Evolutionary conservation across 2,329 filamentous ascomycete species (phyloP), one percentile per base, ranked within the genome.

Genomic region (Colletotrichum tanaceti): DNA sequence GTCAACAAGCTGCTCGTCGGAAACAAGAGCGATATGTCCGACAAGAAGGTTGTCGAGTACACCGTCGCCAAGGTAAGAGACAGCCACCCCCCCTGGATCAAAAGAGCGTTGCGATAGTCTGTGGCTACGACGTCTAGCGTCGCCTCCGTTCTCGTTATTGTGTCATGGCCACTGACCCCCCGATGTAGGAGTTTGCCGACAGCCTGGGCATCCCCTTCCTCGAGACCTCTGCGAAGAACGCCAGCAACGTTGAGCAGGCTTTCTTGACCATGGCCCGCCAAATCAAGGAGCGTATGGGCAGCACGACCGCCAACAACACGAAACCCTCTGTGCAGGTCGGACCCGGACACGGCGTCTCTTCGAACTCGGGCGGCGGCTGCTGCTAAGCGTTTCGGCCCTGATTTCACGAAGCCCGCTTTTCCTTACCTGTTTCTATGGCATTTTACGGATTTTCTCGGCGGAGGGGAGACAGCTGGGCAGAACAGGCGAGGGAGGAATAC

Each of bases 21-120:
- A 79, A 99, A 99, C 92, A 99, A 99, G 92, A 97, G 94, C 84
- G 96, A 99, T 92, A 98, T 99, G 94, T 90, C 95, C 70, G 96
- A 99, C 85, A 99, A 99, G 92, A 99, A 98, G 88, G 96, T 98
- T 47, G 96, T 99, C 71, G 96, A 99, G 83, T 99, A 99, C 89
- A 97, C 94, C 73, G 96, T 98, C 75, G 96, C 96, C 75, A 99
- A 99, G 93, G 96, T 98, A 86, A 70, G 87, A 72, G 61, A 22
- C n/a, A 60, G 62, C 63, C 53, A n/a, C n/a, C n/a, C 35, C 50
- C 53, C 32, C 46, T 43, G 18, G 55, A 35, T 7, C 28, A 50
- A 57, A 50, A n/a, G 50, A 68, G 54, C 35, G 3, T 5, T 5
- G 38, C 61, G 13, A 28, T 68, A 41, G 62, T 35, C 57, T 53